Percentiles rank a stretch among this genome's conserved stretches.
These are phyloP conservation scores for Ophiostoma fasciatum DNA, from an alignment of 2,329 filamentous ascomycete genomes.

Conservation along the genomic window DNA sequence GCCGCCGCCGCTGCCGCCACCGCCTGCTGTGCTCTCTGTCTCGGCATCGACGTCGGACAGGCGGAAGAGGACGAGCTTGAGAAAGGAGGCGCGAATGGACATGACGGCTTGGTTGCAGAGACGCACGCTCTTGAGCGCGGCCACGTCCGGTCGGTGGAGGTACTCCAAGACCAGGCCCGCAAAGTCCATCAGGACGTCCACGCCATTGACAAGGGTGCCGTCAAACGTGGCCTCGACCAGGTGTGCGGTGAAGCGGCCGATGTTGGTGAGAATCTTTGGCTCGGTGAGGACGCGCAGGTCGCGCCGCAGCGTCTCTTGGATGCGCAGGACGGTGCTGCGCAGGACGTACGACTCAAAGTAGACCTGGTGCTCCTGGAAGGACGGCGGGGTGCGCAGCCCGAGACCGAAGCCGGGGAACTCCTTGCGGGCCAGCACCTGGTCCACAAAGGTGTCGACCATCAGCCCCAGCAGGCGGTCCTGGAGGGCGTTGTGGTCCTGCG, in stretches of 20 bases:
- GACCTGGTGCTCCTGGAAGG: slow-evolving; percentile 86
- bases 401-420: slow-evolving; percentile 82
- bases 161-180: slow-evolving; percentile 76
- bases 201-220: slow-evolving; percentile 89
- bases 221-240: slow-evolving; percentile 86
- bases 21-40: neutral
- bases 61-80: slow-evolving; percentile 64
- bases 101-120: slow-evolving; percentile 74
- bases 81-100: slow-evolving; percentile 60
- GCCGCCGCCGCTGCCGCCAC: neutral
- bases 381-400: slow-evolving; percentile 77
- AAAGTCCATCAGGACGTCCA: slow-evolving; percentile 72
- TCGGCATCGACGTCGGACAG: slow-evolving; percentile 70
- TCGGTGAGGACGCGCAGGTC: slow-evolving; percentile 63
- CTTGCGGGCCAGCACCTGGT: slow-evolving; percentile 73
- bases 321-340: slow-evolving; percentile 54
- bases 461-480: slow-evolving; percentile 66
- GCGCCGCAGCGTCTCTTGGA: slow-evolving; percentile 55
- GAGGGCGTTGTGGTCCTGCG: slow-evolving; percentile 50
- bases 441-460: slow-evolving; percentile 64
- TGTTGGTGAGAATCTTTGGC: slow-evolving; percentile 71
- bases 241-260: slow-evolving; percentile 66
- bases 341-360: slow-evolving; percentile 90
- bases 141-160: slow-evolving; percentile 70
- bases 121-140: slow-evolving; percentile 71